These are phyloP conservation scores for Diaporthe citriasiana DNA, from an alignment of 2,329 filamentous ascomycete species.

Conservation along the genomic window DNA sequence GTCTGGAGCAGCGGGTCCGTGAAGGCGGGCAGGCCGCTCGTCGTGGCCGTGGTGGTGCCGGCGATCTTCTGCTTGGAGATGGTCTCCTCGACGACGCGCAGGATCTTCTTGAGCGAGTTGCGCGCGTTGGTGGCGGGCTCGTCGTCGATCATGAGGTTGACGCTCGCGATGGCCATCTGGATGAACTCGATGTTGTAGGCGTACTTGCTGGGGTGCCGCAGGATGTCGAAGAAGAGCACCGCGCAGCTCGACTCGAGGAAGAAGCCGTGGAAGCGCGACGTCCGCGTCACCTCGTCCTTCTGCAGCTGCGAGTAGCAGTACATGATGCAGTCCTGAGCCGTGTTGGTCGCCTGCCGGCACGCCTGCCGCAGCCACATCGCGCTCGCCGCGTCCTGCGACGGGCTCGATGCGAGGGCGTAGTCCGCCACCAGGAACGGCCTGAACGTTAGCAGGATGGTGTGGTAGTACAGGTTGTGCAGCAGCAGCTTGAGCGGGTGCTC, in stretches of 20 bases:
- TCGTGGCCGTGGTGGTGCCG: conserved; percentile 2
- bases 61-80: conserved; percentile 44
- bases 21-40: conserved; percentile 24
- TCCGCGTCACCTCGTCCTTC: conserved; percentile 40
- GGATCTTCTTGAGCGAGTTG: conserved; percentile 44
- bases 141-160: conserved; percentile 46
- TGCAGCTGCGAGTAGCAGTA: conserved; percentile 42
- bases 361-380: conserved; percentile 51
- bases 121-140: conserved; percentile 44
- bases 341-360: conserved; percentile 49
- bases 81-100: conserved; percentile 45
- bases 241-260: conserved; percentile 50
- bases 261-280: conserved; percentile 45
- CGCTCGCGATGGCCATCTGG: conserved; percentile 46
- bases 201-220: conserved; percentile 49
- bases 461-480: conserved; percentile 44
- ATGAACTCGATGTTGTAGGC: conserved; percentile 50
- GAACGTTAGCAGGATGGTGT: conserved; percentile 46
- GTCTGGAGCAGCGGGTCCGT: conserved; percentile 38
- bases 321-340: conserved; percentile 49
- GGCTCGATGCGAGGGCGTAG: conserved; percentile 43
- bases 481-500: conserved; percentile 40
- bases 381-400: conserved; percentile 30
- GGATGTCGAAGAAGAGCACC: conserved; percentile 49
- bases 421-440: conserved; percentile 48